phyloP scores from a whole-genome alignment of 2,329 filamentous ascomycete species.

The Fusarium sp. region DNA sequence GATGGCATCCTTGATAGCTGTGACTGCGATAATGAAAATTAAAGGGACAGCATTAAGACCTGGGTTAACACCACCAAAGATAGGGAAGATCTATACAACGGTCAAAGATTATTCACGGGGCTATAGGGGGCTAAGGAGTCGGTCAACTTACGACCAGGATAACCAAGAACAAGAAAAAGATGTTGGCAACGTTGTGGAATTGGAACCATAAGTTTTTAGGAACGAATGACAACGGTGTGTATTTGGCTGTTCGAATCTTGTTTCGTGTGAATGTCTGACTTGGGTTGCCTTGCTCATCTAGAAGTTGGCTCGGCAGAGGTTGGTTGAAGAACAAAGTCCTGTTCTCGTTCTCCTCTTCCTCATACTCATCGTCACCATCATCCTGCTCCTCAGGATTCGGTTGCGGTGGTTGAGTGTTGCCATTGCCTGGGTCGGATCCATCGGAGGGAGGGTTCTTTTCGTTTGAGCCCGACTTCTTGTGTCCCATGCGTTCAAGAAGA shows the following conservation, averaged over 20 bases:
- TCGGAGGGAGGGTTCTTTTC: conserved; percentile 75
- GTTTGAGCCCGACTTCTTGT: conserved; percentile 69
- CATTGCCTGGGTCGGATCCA: conserved; percentile 45
- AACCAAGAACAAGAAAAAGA: conserved; percentile 97
- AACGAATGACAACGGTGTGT: conserved; percentile 93
- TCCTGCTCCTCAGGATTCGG: conserved; percentile 52
- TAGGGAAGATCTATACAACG: conserved; percentile 83
- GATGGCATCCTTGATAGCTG: conserved; percentile 92
- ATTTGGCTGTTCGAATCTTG: conserved; percentile 98
- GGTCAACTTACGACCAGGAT: conserved; percentile 83
- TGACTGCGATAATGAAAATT: conserved; percentile 91
- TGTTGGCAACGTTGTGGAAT: conserved; percentile 98
- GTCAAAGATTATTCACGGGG: conserved; percentile 36
- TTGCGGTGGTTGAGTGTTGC: conserved; percentile 46
- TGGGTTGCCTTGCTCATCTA: conserved; percentile 85
- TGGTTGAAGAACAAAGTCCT: conserved; percentile 87
- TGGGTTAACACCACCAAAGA: conserved; percentile 93
- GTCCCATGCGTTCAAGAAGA: conserved; percentile 81
- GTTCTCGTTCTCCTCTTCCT: conserved; percentile 59
- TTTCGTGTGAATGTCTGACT: conserved; percentile 81
- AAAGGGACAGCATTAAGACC: conserved; percentile 90
- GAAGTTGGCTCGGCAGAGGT: conserved; percentile 78
- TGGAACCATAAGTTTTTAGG: conserved; percentile 98
- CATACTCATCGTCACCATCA: conserved; percentile 50
- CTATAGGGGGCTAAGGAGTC: conserved; percentile 1